phyloP scores from a whole-genome alignment of 78 protist species.

The Pigoraptor vietnamica region DNA sequence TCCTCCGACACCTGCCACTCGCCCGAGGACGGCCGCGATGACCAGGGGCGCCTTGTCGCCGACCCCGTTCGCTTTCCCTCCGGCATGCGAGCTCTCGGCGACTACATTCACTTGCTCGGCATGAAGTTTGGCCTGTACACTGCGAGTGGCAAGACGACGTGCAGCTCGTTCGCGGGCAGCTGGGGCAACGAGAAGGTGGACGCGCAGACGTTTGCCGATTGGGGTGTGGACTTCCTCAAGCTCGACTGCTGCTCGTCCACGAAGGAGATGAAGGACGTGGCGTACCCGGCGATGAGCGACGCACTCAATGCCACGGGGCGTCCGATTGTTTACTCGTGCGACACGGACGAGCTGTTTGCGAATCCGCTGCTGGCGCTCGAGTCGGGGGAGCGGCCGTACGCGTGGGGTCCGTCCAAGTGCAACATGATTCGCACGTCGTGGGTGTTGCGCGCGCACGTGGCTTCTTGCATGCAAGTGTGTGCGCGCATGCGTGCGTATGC shows the following conservation, averaged over 20 bases:
- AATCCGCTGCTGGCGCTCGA: neutral
- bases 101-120: slow-evolving; percentile 1
- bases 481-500: too few relatives aligned
- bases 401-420: neutral
- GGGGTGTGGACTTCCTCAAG: slow-evolving; percentile 49
- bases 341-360: slow-evolving; percentile 1
- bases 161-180: slow-evolving; percentile 18
- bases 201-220: slow-evolving; percentile 37
- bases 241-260: neutral
- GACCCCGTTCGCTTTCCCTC: slow-evolving; percentile 5
- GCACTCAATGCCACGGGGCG: slow-evolving; percentile 42
- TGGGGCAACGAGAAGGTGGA: slow-evolving; percentile 20
- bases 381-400: neutral
- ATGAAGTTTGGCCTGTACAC: slow-evolving; percentile 7
- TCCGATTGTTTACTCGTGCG: slow-evolving; percentile 36
- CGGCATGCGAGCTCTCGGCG: slow-evolving; percentile 1
- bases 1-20: neutral
- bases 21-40: neutral
- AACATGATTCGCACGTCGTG: neutral
- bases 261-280: neutral
- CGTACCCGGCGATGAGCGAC: slow-evolving; percentile 22
- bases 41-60: neutral
- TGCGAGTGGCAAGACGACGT: neutral
- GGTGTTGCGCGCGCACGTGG: neutral
- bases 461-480: neutral